Base-by-base conservation (phyloP, 768 basidiomycete genomes). In the Serendipita sp. region DNA sequence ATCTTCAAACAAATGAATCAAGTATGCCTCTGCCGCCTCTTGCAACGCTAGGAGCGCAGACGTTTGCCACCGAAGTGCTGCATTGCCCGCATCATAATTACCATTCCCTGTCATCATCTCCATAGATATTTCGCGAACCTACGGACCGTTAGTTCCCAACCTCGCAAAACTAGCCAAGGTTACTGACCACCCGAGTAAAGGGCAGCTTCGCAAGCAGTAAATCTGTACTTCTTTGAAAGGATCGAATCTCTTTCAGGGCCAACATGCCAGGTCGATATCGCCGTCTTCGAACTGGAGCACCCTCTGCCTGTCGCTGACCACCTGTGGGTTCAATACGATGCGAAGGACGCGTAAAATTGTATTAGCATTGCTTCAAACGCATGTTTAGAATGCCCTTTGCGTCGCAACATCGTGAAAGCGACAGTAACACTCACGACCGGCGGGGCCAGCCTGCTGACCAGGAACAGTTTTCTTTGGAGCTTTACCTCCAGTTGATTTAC, bases 1-100 rank as follows among this genome's bases (percentile, higher is more conserved):
- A 75, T 99, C 96, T 75, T 99, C 96, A 68, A 99, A 98, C 48
- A 98, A 76, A 76, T 98, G 94, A 18, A 99, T 91, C 16, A 98
- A 78, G 70, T 83, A 96, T 13, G 93, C 91, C 74, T 96, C 93
- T 28, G 93, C 91, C 11, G 96, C 96, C 75, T 99, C 96, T 71
- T 99, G 96, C 67, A 99, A 74, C 1, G 96, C 96, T 70, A 93
- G 72, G 65, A 99, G 79, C 3, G 96, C 96, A 3, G 92, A 91
- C 67, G 85, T 91, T 74, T 99, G 96, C 96, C 96, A 99, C 54
- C 96, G 81, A 63, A 98, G 74, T 5, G 81, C 81, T 10, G 80
- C 78, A 2, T 78, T 77, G 18, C 80, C 83, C 32, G 76, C 77
- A 64, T 83, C 82, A 63, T 81, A 77, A 58, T 82, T 78, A 70